Evolutionary conservation across 2,329 filamentous ascomycete species (phyloP).

Genomic region (Paecilomyces variotii): DNA sequence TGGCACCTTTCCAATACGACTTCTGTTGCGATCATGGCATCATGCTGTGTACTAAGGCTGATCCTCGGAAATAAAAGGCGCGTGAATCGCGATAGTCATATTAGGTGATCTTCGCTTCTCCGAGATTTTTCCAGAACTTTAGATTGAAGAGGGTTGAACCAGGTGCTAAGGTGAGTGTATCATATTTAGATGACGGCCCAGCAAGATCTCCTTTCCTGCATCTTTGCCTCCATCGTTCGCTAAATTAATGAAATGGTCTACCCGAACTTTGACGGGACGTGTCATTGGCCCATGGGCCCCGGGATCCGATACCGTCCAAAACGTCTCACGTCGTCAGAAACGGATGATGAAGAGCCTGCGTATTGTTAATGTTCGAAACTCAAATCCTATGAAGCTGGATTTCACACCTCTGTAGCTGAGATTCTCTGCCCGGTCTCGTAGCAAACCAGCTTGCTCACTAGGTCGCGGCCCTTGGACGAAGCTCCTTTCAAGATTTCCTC

Average conservation of each 20-base stretch:
- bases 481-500: conserved; percentile 58
- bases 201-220: neutral
- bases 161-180: neutral
- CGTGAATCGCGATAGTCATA: neutral
- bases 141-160: neutral
- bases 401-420: conserved; percentile 54
- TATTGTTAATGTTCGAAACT: neutral
- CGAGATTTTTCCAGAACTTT: neutral
- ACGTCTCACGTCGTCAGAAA: conserved; percentile 22
- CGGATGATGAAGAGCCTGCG: conserved; percentile 31
- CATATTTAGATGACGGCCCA: neutral
- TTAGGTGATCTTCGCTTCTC: neutral
- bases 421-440: conserved; percentile 64
- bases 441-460: conserved; percentile 60
- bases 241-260: neutral
- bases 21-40: neutral
- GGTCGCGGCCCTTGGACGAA: conserved; percentile 50
- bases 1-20: neutral
- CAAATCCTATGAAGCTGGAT: neutral
- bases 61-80: neutral
- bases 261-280: neutral
- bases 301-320: conserved; percentile 1
- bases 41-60: neutral
- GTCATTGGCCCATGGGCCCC: neutral
- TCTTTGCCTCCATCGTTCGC: neutral